Evolutionary conservation across 306 rosid genomes (phyloP).

Genomic region (Canavalia gladiata): DNA sequence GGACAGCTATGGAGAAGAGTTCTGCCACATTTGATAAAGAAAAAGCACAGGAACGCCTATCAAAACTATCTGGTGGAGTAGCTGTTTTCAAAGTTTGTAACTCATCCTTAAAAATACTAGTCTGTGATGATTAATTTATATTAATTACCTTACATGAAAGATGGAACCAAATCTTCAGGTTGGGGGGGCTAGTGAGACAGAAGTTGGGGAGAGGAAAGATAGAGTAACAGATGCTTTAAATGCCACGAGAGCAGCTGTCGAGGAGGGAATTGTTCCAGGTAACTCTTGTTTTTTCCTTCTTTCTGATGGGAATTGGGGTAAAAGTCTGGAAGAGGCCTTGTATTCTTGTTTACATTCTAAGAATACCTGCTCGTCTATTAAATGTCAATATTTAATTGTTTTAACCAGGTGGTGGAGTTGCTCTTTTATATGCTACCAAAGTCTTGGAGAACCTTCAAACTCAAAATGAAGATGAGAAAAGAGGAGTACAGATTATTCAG

Average conservation of each 20-base stretch:
- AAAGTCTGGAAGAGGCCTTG: not conserved
- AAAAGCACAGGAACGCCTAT: constrained; percentile 91
- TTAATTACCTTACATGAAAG: constrained; percentile 37
- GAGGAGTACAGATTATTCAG: constrained; percentile 88
- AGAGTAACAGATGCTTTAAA: constrained; percentile 96
- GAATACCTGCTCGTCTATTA: not conserved
- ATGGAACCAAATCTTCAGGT: constrained; percentile 66
- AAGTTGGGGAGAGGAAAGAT: constrained; percentile 97
- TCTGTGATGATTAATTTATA: constrained; percentile 27
- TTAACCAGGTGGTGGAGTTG: constrained; percentile 92
- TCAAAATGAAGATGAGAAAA: constrained; percentile 80
- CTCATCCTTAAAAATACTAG: constrained; percentile 38
- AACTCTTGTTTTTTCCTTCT: constrained; percentile 24
- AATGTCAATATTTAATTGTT: constrained; percentile 38
- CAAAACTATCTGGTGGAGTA: constrained; percentile 94
- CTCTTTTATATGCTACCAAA: constrained; percentile 86
- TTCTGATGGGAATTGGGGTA: constrained; percentile 1
- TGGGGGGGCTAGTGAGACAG: constrained; percentile 94
- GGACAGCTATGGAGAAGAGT: constrained; percentile 76
- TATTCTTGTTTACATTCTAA: constrained; percentile 24
- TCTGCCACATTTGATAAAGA: constrained; percentile 88
- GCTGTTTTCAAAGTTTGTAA: constrained; percentile 88
- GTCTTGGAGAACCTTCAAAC: constrained; percentile 72
- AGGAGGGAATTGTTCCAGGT: constrained; percentile 98
- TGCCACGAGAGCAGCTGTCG: constrained; percentile 96